phyloP scores from a whole-genome alignment of 2,329 filamentous ascomycete genomes.

The Dothideomycetes sp. region DNA sequence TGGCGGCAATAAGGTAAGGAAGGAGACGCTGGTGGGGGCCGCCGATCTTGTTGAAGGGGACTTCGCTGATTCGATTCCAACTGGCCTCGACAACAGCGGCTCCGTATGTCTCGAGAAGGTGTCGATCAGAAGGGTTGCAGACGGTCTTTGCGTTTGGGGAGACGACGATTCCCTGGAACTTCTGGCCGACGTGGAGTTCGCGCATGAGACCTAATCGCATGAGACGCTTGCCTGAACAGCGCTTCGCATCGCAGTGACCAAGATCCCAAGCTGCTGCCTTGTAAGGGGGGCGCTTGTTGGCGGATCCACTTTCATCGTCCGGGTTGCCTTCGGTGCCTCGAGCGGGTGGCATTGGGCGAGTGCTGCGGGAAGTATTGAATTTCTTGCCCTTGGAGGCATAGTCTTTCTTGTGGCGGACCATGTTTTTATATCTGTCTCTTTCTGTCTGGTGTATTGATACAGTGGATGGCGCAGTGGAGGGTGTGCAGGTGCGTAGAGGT shows the following conservation, averaged over 20 bases:
- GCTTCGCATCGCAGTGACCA: conserved; percentile 92
- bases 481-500: not conserved
- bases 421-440: no score
- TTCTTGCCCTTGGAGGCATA: conserved; percentile 64
- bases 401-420: conserved; percentile 97
- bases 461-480: no score
- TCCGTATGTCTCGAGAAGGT: conserved; percentile 75
- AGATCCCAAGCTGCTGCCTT: conserved; percentile 98
- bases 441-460: not conserved
- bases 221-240: conserved; percentile 89
- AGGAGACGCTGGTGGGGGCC: conserved; percentile 85
- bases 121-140: conserved; percentile 70
- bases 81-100: conserved; percentile 95
- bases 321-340: conserved; percentile 15
- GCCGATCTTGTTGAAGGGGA: conserved; percentile 84
- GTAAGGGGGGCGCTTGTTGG: conserved; percentile 45
- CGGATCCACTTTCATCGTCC: conserved; percentile 22
- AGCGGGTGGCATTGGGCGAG: conserved; percentile 10
- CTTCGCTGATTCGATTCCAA: conserved; percentile 85
- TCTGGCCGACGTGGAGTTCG: conserved; percentile 81
- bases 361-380: conserved; percentile 24
- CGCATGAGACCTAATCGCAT: conserved; percentile 92
- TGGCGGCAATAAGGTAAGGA: conserved; percentile 92
- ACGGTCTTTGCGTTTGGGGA: conserved; percentile 87
- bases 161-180: conserved; percentile 83